Evolutionary conservation across 139 green algal genomes (phyloP), one percentile per base, ranked within the genome.

Genomic region (Trebouxia sp.): DNA sequence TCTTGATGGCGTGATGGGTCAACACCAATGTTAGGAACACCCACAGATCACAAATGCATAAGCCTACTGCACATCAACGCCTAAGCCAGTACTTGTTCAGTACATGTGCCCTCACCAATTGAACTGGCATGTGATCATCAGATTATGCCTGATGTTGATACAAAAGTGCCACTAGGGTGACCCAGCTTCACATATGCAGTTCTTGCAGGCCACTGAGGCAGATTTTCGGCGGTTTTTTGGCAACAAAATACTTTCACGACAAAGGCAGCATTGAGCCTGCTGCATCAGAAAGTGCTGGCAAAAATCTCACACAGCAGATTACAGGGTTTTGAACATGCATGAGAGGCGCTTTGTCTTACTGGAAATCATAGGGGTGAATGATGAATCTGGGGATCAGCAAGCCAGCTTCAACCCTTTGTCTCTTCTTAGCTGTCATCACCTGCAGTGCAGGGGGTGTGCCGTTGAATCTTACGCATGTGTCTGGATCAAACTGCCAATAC

Each of bases 391-490:
- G 69, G 22, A 77, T 77, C 8, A 77, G 37, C 43, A 53, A 56
- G 24, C 69, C 69, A 43, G 35, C 37, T 37, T 77, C 69, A 39
- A 77, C 69, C 24, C 26, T 55, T 30, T 51, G 43, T 35, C 69
- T 17, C 43, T 77, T 77, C 69, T 77, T 77, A 26, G 39, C 43
- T 77, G 69, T 56, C 69, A 77, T 77, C 7, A 77, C 43, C 69
- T 77, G n/a, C 41, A 77, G 9, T 35, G n/a, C 7, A 28, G n/a
- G 20, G 8, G 3, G 9, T 7, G 37, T 9, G 0, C 6, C 24
- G 22, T 17, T 28, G 50, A 5, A 56, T 17, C 2, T 3, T 17
- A 58, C 50, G 20, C 50, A 28, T 17, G 20, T 58, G 50, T 22
- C 50, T 10, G 50, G 2, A 58, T 58, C 20, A 58, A 22, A 28